Evolutionary conservation across 2,329 filamentous ascomycete genomes (phyloP).

Genomic region (Xylaria sp.): DNA sequence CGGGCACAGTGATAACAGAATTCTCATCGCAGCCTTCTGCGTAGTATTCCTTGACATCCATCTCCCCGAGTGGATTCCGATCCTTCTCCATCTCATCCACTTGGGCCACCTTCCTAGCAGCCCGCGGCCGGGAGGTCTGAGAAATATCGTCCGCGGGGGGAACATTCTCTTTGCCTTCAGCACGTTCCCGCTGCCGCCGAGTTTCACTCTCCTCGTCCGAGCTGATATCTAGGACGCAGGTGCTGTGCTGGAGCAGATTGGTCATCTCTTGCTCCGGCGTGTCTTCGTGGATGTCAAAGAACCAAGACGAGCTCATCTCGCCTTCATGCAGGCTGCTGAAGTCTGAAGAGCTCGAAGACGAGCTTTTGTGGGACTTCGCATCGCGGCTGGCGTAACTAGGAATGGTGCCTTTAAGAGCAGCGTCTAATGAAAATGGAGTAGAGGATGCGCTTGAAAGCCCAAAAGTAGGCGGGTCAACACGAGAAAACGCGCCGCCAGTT

Average conservation of each 20-base stretch:
- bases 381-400: constrained; percentile 58
- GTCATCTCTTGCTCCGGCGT: constrained; percentile 87
- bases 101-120: constrained; percentile 37
- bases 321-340: constrained; percentile 44
- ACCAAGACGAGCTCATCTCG: constrained; percentile 70
- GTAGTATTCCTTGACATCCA: constrained; percentile 70
- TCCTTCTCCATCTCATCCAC: constrained; percentile 65
- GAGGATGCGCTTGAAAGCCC: constrained; percentile 49
- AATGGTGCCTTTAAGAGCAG: constrained; percentile 78
- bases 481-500: constrained; percentile 63
- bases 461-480: constrained; percentile 72
- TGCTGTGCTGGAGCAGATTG: constrained; percentile 90
- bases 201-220: constrained; percentile 78
- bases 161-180: constrained; percentile 87
- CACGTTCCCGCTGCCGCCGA: constrained; percentile 53
- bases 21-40: constrained; percentile 65
- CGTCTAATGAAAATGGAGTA: constrained; percentile 81
- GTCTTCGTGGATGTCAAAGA: constrained; percentile 94
- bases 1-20: constrained; percentile 64
- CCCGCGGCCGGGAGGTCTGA: constrained; percentile 51
- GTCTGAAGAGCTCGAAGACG: constrained; percentile 36
- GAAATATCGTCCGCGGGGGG: constrained; percentile 71
- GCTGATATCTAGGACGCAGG: constrained; percentile 83
- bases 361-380: constrained; percentile 27
- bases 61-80: constrained; percentile 67